These are phyloP conservation scores for Aspergillus brasiliensis DNA, from an alignment of 2,329 filamentous ascomycete genomes.

Conservation along the genomic window DNA sequence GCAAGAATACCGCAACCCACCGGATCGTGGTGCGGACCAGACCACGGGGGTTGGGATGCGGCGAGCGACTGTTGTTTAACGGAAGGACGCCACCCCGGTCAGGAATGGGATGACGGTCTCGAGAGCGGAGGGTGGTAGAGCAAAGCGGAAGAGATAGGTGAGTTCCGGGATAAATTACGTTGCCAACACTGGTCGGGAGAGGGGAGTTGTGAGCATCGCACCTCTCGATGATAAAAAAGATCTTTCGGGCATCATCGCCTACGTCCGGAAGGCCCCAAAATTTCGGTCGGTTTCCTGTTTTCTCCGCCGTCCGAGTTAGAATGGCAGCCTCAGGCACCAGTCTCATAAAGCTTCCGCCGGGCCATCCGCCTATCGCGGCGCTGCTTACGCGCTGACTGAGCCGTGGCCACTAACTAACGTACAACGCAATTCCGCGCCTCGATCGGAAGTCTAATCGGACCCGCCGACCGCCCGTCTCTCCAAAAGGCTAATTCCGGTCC, in stretches of 20 bases:
- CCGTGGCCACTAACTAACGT: too few relatives aligned
- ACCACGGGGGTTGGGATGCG: conserved; percentile 30
- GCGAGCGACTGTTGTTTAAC: conserved; percentile 20
- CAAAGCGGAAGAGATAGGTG: not conserved
- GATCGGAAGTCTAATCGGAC: conserved; percentile 1
- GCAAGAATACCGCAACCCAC: conserved; percentile 41
- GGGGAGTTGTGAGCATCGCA: conserved; percentile 19
- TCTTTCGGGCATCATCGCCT: not conserved
- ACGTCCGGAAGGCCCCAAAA: conserved; percentile 25
- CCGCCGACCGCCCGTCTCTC: not conserved
- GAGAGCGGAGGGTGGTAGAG: conserved; percentile 1
- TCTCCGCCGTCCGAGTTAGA: conserved; percentile 32
- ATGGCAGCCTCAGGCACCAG: conserved; percentile 28
- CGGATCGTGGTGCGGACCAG: conserved; percentile 35
- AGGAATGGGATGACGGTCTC: conserved; percentile 9
- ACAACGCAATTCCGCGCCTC: not conserved
- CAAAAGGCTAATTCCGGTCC: not conserved
- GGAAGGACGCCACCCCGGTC: conserved; percentile 18
- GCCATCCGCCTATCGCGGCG: not conserved
- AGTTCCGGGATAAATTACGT: conserved; percentile 9
- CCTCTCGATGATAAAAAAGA: conserved; percentile 10
- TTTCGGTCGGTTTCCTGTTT: conserved; percentile 36
- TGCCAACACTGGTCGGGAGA: conserved; percentile 12
- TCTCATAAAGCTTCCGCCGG: not conserved
- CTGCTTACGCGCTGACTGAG: not conserved